These are phyloP conservation scores for Santalum album DNA, from an alignment of 164 flowering plant genomes.

Conservation along the genomic window DNA sequence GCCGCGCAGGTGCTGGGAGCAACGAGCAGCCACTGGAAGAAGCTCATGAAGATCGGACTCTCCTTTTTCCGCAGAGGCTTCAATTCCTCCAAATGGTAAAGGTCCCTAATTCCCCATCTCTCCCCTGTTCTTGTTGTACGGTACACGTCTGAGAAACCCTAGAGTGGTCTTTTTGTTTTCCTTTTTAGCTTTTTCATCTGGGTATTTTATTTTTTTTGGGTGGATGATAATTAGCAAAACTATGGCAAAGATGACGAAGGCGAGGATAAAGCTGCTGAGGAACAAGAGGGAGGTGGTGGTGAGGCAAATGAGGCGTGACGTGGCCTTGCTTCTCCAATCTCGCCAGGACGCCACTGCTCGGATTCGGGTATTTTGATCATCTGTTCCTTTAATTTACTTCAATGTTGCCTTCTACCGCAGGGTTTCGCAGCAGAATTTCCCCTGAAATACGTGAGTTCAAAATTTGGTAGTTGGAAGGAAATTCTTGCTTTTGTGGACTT, in stretches of 20 bases:
- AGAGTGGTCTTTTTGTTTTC: not conserved
- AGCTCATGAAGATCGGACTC: constrained; percentile 30
- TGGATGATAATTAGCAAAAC: constrained; percentile 53
- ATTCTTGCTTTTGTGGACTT: too few relatives aligned
- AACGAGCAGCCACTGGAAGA: constrained; percentile 23
- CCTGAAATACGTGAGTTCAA: too few relatives aligned
- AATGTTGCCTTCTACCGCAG: too few relatives aligned
- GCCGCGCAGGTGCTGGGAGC: constrained; percentile 9
- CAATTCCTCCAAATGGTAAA: constrained; percentile 85
- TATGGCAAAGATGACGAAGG: constrained; percentile 77
- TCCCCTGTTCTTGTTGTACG: not conserved
- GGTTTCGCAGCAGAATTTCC: too few relatives aligned
- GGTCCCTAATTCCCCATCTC: not conserved
- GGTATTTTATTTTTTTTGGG: not conserved
- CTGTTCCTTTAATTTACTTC: too few relatives aligned
- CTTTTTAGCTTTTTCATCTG: not conserved
- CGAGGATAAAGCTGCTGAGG: constrained; percentile 89
- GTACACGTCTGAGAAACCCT: not conserved
- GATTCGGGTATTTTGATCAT: constrained; percentile 44
- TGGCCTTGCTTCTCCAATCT: constrained; percentile 80
- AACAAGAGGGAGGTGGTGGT: constrained; percentile 81
- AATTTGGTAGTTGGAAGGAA: too few relatives aligned
- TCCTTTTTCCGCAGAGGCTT: constrained; percentile 52
- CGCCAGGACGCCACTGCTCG: constrained; percentile 91
- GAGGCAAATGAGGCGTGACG: constrained; percentile 87